These are phyloP conservation scores for Trypanosoma avium DNA, from an alignment of 208 protist species.

Conservation along the genomic window DNA sequence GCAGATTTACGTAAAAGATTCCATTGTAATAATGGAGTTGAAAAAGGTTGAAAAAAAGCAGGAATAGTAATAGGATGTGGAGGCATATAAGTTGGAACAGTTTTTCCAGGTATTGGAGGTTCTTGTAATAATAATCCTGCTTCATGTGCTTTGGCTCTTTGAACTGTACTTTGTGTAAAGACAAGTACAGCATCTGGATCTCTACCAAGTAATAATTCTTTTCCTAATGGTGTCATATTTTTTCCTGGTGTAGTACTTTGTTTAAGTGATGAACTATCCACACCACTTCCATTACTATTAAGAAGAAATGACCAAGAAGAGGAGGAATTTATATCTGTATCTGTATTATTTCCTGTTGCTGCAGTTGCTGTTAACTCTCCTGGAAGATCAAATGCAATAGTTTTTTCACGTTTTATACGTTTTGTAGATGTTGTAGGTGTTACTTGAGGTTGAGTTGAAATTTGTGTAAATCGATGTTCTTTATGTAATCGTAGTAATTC, in stretches of 20 bases:
- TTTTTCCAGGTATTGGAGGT: slow-evolving; percentile 54
- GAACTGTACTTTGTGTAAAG: slow-evolving; percentile 65
- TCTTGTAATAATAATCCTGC: slow-evolving; percentile 51
- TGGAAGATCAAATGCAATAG: slow-evolving; percentile 64
- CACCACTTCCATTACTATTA: not conserved
- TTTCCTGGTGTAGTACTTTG: slow-evolving; percentile 59
- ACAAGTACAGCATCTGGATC: slow-evolving; percentile 48
- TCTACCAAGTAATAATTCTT: slow-evolving; percentile 70
- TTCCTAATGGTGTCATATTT: slow-evolving; percentile 75
- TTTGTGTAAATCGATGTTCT: slow-evolving; percentile 46
- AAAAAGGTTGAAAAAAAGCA: slow-evolving; percentile 83
- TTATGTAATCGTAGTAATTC: slow-evolving; percentile 62
- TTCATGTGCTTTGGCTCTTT: slow-evolving; percentile 67
- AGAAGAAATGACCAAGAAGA: slow-evolving; percentile 15
- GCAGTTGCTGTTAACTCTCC: slow-evolving; percentile 16
- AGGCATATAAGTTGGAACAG: slow-evolving; percentile 65
- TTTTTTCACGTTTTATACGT: slow-evolving; percentile 51
- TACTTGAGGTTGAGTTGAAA: not conserved
- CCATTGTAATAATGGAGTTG: slow-evolving; percentile 63
- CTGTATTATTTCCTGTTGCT: slow-evolving; percentile 9
- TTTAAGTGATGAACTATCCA: slow-evolving; percentile 48
- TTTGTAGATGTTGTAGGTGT: slow-evolving; percentile 25
- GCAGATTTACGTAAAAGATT: slow-evolving; percentile 85
- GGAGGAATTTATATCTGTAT: not conserved
- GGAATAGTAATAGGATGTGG: slow-evolving; percentile 56